Percentiles rank a stretch among this genome's conserved stretches.
Evolutionary conservation across 805 yeast genomes (phyloP).

Genomic region (Candida rishiriensis): DNA sequence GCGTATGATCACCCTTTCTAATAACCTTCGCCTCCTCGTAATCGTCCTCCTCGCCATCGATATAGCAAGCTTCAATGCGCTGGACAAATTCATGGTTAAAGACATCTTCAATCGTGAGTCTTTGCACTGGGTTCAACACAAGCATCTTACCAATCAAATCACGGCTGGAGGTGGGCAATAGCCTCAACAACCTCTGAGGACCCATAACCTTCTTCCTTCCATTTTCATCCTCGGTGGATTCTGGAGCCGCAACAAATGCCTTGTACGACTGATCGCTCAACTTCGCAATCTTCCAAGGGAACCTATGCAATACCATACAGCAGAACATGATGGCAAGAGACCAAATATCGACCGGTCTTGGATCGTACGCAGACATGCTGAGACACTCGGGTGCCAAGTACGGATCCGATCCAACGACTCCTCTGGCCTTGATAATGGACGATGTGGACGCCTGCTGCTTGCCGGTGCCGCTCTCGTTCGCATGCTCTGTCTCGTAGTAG

Average conservation of each 20-base stretch:
- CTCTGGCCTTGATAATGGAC: conserved; percentile 59
- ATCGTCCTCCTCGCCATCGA: conserved; percentile 19
- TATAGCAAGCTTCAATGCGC: conserved; percentile 52
- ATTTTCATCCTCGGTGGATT: conserved; percentile 22
- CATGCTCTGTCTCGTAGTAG: neutral
- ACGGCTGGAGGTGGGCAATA: conserved; percentile 67
- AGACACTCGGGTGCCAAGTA: conserved; percentile 92
- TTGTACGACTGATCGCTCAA: conserved; percentile 68
- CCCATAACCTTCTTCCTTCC: conserved; percentile 38
- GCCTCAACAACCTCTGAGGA: conserved; percentile 64
- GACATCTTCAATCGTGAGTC: conserved; percentile 58
- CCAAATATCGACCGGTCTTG: conserved; percentile 89
- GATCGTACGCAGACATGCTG: conserved; percentile 56
- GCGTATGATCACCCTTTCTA: conserved; percentile 44
- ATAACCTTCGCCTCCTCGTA: conserved; percentile 15
- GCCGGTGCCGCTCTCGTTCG: neutral
- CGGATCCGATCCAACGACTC: conserved; percentile 95
- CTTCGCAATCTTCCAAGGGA: conserved; percentile 96
- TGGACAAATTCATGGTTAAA: conserved; percentile 53
- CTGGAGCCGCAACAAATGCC: conserved; percentile 43
- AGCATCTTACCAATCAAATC: conserved; percentile 63
- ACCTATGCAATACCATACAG: conserved; percentile 80
- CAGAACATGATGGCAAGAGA: conserved; percentile 88
- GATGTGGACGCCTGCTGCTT: conserved; percentile 31
- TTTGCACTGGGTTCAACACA: conserved; percentile 48